Base-by-base conservation (phyloP, 2,329 filamentous ascomycete genomes). In the Dactylonectria macrodidyma region DNA sequence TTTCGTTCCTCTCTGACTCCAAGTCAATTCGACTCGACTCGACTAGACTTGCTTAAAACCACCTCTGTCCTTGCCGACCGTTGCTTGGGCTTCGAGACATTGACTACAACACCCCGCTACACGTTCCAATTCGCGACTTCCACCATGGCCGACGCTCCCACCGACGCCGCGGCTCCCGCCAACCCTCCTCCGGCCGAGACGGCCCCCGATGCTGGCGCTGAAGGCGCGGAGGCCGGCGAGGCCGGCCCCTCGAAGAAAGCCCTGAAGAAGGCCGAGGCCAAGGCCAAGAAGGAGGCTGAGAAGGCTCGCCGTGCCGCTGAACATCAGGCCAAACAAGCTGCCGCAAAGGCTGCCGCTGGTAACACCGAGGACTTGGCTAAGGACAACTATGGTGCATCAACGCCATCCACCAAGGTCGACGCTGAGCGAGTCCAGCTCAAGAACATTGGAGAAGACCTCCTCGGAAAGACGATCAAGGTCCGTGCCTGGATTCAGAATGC, bases 401-500 rank as follows among this genome's bases (percentile, higher is more conserved):
- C 89, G 70, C 84, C 86, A 54, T 86, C 89, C 67, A 88, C 88
- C 67, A 85, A 86, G 71, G 84, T 88, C 65, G 87, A 88, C 16
- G 85, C 88, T 54, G 83, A 88, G 64, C 84, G 87, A 65, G 84
- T 90, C 67, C 83, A 90, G 64, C 85, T 97, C 46, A 86, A 87
- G 64, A 84, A 87, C 58, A 83, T 97, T n/a, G 82, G 85, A 60
- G 90, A 94, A 56, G 84, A 87, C 60, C 84, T 92, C 79, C 82
- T 91, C 51, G 92, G 90, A 75, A 90, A 93, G 83, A 89, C 89
- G 34, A 88, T 98, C 73, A 91, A 90, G 51, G 87, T 98, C 76
- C 89, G 94, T 44, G 94, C 90, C 34, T 94, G 93, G 85, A 88
- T 98, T 46, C 93, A 97, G 81, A 98, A 97, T 84, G 90, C 93